These are phyloP conservation scores for Aphanomyces invadans DNA, from an alignment of 352 stramenopile species.

Conservation along the genomic window DNA sequence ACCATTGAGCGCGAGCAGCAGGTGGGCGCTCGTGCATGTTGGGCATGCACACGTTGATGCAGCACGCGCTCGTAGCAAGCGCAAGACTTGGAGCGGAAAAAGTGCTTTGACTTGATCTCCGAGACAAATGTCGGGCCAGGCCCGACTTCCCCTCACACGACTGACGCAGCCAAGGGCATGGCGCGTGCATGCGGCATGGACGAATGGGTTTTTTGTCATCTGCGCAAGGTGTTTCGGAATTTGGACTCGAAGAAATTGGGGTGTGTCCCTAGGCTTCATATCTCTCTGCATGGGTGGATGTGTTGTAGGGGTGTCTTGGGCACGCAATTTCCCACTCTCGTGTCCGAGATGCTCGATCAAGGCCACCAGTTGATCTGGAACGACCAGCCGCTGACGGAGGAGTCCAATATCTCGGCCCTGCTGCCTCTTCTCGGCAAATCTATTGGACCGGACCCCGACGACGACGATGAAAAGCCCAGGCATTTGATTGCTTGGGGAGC, in stretches of 20 bases:
- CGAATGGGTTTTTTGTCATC: constrained; percentile 20
- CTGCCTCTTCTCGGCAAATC: neutral
- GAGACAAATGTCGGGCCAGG: constrained; percentile 27
- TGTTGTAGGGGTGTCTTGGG: constrained; percentile 4
- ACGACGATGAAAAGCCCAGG: neutral
- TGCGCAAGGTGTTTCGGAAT: constrained; percentile 14
- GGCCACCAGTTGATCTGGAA: constrained; percentile 5
- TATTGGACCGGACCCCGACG: constrained; percentile 10
- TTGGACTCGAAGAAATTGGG: constrained; percentile 10
- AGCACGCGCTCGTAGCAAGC: constrained; percentile 28
- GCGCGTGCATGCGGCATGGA: constrained; percentile 11
- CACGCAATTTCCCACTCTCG: neutral
- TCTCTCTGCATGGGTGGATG: too few relatives aligned
- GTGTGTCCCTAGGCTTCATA: neutral
- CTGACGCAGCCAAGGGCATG: constrained; percentile 11
- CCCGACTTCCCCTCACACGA: neutral
- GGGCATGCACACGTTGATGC: neutral
- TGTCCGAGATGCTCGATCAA: constrained; percentile 21
- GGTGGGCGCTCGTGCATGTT: constrained; percentile 21
- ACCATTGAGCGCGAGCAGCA: constrained; percentile 40
- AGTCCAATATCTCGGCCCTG: neutral
- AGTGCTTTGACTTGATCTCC: constrained; percentile 38
- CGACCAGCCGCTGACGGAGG: neutral
- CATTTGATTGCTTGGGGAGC: neutral
- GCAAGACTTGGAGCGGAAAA: constrained; percentile 29